Conservation (phyloP, 176 grass and related monocot genomes). For the Oryza longistaminata region DNA sequence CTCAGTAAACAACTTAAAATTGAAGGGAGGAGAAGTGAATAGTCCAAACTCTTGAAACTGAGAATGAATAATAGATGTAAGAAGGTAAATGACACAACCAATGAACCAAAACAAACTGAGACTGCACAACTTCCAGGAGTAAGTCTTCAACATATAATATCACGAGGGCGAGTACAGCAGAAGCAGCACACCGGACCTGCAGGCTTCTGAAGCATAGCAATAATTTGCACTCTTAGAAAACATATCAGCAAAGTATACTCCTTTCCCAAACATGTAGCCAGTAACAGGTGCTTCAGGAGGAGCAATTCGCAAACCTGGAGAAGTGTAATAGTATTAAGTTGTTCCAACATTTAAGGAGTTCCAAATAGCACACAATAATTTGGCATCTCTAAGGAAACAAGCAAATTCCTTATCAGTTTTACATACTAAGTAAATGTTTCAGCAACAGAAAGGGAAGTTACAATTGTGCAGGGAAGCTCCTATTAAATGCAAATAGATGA, state of each 20-base stretch:
- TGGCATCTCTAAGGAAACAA: background rate
- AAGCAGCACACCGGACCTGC: slow-evolving; percentile 81
- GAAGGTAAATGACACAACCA: slow-evolving; percentile 3
- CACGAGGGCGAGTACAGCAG: slow-evolving; percentile 9
- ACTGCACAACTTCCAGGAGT: background rate
- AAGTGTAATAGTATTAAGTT: too few relatives aligned
- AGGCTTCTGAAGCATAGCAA: slow-evolving; percentile 64
- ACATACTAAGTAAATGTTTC: background rate
- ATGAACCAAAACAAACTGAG: background rate
- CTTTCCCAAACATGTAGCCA: slow-evolving; percentile 97
- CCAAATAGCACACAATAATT: slow-evolving; percentile 17
- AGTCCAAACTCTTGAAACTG: background rate
- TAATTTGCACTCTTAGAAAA: slow-evolving; percentile 99
- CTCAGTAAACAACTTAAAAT: background rate
- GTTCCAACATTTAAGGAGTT: slow-evolving; percentile 18
- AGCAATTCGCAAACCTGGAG: slow-evolving; percentile 84
- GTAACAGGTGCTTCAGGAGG: slow-evolving; percentile 90
- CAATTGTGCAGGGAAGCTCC: slow-evolving; percentile 6
- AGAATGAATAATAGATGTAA: background rate
- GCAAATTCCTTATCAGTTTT: background rate
- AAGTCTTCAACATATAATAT: background rate
- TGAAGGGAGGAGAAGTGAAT: background rate
- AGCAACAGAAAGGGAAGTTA: background rate
- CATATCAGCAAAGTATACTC: slow-evolving; percentile 95
- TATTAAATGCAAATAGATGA: background rate